Conservation (phyloP, 176 grass and related monocot species). For the Eragrostis nindensis region DNA sequence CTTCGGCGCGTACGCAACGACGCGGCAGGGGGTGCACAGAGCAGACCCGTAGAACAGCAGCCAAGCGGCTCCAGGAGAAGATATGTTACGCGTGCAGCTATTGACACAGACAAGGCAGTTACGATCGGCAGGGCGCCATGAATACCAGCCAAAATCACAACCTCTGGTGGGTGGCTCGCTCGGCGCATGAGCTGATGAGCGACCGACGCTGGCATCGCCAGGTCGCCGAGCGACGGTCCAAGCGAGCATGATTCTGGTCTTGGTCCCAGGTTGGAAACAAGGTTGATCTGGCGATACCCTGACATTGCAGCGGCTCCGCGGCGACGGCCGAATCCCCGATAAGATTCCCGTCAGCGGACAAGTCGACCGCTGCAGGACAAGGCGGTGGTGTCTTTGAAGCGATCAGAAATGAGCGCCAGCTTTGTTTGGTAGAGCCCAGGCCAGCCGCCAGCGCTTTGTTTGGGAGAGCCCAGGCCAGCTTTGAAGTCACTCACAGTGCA, state of each 20-base stretch:
- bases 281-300: not conserved
- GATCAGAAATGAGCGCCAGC: not conserved
- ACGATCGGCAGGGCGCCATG: slow-evolving; percentile 1
- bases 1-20: not conserved
- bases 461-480: too few species aligned
- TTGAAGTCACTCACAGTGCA: not conserved
- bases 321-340: not conserved
- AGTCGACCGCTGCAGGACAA: slow-evolving; percentile 42
- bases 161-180: not conserved
- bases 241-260: slow-evolving; percentile 20
- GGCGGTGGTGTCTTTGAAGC: not conserved
- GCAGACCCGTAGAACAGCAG: too few species aligned
- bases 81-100: too few species aligned
- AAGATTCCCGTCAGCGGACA: slow-evolving; percentile 32
- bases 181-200: not conserved
- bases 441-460: too few species aligned
- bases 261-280: slow-evolving; percentile 22
- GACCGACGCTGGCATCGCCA: slow-evolving; percentile 6
- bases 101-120: not conserved
- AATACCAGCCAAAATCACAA: not conserved
- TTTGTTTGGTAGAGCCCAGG: too few species aligned
- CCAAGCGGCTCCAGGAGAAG: not conserved
- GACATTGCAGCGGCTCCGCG: not conserved
- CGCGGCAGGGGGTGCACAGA: not conserved
- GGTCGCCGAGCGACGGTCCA: not conserved